Evolutionary conservation across 306 rosid genomes (phyloP).

Genomic region (Parietaria judaica): DNA sequence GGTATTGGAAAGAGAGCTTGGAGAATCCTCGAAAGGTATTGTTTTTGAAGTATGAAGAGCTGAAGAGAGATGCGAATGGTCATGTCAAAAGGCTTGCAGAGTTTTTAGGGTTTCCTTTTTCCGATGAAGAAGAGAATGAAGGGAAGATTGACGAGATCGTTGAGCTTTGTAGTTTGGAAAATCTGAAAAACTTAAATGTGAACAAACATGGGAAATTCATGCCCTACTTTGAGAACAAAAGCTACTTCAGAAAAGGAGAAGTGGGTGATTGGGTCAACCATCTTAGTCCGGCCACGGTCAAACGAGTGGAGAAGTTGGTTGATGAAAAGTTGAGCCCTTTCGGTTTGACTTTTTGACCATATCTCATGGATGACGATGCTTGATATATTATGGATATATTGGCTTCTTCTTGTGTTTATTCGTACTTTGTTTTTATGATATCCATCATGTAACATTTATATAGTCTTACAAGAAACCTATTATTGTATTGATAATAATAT

Average conservation of each 20-base stretch:
- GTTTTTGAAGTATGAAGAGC: neutral
- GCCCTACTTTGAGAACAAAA: neutral
- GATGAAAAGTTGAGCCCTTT: neutral
- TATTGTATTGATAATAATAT: too few species aligned
- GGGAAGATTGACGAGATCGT: neutral
- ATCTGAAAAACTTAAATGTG: neutral
- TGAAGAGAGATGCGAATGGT: neutral
- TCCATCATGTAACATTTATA: too few species aligned
- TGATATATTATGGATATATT: neutral
- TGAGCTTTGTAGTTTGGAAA: neutral
- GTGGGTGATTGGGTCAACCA: slow-evolving; percentile 4
- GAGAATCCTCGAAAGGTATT: neutral
- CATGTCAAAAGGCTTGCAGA: neutral
- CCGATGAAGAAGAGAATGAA: neutral
- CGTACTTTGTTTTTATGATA: too few species aligned
- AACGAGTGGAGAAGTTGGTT: neutral
- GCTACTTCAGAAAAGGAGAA: slow-evolving; percentile 10
- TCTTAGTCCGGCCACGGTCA: neutral
- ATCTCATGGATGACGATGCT: neutral
- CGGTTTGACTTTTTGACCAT: neutral
- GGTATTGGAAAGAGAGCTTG: neutral
- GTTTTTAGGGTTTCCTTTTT: neutral
- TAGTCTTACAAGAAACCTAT: too few species aligned
- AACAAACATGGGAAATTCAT: slow-evolving; percentile 2
- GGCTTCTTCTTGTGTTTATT: too few species aligned